Evolutionary conservation across 192 early-diverging fungal species (phyloP).

Genomic region (Backusella luteola): DNA sequence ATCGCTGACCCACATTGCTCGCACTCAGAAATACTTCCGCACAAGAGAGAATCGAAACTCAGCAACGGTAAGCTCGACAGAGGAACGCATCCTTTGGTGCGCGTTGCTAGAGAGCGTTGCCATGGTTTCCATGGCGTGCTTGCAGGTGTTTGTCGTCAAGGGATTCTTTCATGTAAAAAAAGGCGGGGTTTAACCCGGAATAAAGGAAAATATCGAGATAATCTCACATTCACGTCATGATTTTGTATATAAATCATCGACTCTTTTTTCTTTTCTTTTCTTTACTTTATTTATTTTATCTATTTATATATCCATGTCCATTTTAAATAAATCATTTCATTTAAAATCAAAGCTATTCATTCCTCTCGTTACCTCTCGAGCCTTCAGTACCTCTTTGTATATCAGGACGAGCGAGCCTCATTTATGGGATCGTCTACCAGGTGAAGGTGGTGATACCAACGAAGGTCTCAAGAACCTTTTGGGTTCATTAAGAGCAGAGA

Average conservation of each 20-base stretch:
- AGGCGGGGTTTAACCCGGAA: conserved; percentile 41
- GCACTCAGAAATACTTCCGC: conserved; percentile 87
- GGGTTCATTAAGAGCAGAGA: conserved; percentile 24
- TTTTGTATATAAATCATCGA: neutral
- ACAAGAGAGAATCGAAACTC: conserved; percentile 90
- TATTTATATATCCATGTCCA: neutral
- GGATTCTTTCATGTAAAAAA: conserved; percentile 81
- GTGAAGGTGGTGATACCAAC: conserved; percentile 17
- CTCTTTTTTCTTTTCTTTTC: neutral
- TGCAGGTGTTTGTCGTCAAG: conserved; percentile 92
- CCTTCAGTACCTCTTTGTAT: neutral
- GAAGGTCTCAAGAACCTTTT: conserved; percentile 24
- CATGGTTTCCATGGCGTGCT: conserved; percentile 79
- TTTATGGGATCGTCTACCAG: conserved; percentile 24
- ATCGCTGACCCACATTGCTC: conserved; percentile 65
- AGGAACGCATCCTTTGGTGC: conserved; percentile 91
- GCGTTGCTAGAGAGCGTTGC: conserved; percentile 72
- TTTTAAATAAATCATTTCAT: conserved; percentile 8
- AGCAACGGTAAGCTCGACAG: conserved; percentile 84
- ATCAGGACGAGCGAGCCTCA: neutral
- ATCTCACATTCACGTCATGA: neutral
- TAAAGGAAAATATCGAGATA: neutral
- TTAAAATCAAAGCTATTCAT: neutral
- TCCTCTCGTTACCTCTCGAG: neutral
- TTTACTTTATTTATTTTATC: neutral